Percentiles rank a stretch among this genome's conserved stretches.
phyloP scores from a whole-genome alignment of 129 eudicot species.

The Chrysanthemum makinoi region DNA sequence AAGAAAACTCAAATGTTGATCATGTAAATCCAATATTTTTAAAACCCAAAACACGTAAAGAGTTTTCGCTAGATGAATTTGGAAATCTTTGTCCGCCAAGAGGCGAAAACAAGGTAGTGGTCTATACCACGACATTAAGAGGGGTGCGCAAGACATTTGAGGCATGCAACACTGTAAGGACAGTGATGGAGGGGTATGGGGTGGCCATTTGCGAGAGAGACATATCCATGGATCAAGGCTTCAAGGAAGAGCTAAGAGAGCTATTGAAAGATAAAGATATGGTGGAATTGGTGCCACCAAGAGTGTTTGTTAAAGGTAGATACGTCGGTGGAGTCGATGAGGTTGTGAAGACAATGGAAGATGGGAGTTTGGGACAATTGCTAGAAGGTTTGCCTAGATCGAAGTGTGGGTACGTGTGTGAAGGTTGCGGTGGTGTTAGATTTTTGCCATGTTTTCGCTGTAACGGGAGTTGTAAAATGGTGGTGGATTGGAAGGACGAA shows the following conservation, averaged over 20 bases:
- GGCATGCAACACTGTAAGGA: slow-evolving; percentile 74
- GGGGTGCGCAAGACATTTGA: slow-evolving; percentile 87
- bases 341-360: slow-evolving; percentile 57
- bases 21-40: slow-evolving; percentile 12
- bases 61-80: slow-evolving; percentile 36
- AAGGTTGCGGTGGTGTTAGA: slow-evolving; percentile 81
- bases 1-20: slow-evolving; percentile 5
- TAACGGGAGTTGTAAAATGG: slow-evolving; percentile 88
- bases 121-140: slow-evolving; percentile 81
- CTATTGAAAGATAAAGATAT: slow-evolving; percentile 51
- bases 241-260: slow-evolving; percentile 61
- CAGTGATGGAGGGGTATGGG: slow-evolving; percentile 58
- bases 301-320: slow-evolving; percentile 80
- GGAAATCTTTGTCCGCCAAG: slow-evolving; percentile 74
- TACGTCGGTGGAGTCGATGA: slow-evolving; percentile 82
- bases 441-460: slow-evolving; percentile 90
- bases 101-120: slow-evolving; percentile 67
- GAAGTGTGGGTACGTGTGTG: slow-evolving; percentile 60
- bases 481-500: slow-evolving; percentile 28
- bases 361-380: slow-evolving; percentile 53
- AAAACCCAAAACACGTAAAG: slow-evolving; percentile 9
- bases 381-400: slow-evolving; percentile 67
- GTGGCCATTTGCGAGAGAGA: slow-evolving; percentile 78
- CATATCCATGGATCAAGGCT: slow-evolving; percentile 85
- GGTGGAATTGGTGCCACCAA: slow-evolving; percentile 59